Percentiles rank a stretch among this genome's conserved stretches.
Evolutionary conservation across 768 basidiomycete genomes (phyloP).

Genomic region (Boletus rex-veris): DNA sequence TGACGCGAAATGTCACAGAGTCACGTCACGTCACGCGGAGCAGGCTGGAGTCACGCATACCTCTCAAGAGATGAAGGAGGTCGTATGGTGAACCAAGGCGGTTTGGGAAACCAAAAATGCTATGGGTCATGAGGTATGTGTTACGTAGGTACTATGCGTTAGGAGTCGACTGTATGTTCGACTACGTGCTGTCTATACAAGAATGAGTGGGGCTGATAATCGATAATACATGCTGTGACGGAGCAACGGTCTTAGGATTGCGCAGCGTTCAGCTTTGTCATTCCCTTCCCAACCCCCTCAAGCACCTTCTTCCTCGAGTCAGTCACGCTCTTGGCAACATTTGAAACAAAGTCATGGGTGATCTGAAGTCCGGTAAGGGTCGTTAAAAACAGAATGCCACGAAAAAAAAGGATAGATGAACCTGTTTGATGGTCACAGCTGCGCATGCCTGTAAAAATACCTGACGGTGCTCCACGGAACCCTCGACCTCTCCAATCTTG

Average conservation of each 20-base stretch:
- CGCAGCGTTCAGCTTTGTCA: slow-evolving; percentile 47
- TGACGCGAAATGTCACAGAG: slow-evolving; percentile 27
- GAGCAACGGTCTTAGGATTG: slow-evolving; percentile 17
- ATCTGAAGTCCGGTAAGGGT: slow-evolving; percentile 38
- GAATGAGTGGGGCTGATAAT: slow-evolving; percentile 26
- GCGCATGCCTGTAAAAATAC: slow-evolving; percentile 50
- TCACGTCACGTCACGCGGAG: slow-evolving; percentile 14
- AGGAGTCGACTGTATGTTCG: not conserved
- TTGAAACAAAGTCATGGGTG: slow-evolving; percentile 59
- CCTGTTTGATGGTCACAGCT: slow-evolving; percentile 36
- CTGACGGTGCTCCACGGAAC: slow-evolving; percentile 50
- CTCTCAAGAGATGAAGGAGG: too few species aligned
- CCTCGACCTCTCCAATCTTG: slow-evolving; percentile 50
- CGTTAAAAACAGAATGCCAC: not conserved
- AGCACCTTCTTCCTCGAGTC: slow-evolving; percentile 70
- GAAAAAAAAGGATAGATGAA: slow-evolving; percentile 16
- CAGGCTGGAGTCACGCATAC: not conserved
- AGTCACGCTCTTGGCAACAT: slow-evolving; percentile 58
- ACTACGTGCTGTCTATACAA: slow-evolving; percentile 20
- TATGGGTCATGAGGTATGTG: too few species aligned
- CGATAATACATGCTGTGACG: slow-evolving; percentile 6
- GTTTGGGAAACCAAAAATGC: too few species aligned
- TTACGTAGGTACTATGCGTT: too few species aligned
- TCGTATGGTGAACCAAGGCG: too few species aligned
- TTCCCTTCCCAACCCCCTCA: slow-evolving; percentile 71